Percentiles rank a stretch among this genome's conserved stretches.
These are phyloP conservation scores for Nicotiana attenuata DNA, from an alignment of 257 asterid genomes.

Conservation along the genomic window DNA sequence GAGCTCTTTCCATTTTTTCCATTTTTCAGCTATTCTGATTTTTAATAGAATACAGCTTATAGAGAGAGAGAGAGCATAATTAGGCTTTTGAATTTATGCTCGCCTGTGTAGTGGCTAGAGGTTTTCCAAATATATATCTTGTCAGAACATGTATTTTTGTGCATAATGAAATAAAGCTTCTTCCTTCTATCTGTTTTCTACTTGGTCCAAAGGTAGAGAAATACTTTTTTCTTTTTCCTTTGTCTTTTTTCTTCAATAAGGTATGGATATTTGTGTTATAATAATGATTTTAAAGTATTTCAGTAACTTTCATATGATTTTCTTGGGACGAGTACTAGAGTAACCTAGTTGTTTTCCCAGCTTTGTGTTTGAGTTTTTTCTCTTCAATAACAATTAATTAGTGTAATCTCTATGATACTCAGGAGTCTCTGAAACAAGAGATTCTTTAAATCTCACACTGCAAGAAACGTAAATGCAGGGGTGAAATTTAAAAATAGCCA, in stretches of 20 bases:
- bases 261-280: neutral
- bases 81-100: neutral
- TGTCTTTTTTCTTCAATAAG: neutral
- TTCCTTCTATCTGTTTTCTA: neutral
- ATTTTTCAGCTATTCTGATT: neutral
- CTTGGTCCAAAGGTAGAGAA: neutral
- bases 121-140: neutral
- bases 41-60: constrained; percentile 25
- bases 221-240: neutral
- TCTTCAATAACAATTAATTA: no score
- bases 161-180: neutral
- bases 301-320: no score
- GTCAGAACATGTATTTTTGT: neutral
- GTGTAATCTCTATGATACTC: no score
- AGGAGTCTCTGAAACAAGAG: neutral
- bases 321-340: no score
- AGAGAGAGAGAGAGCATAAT: neutral
- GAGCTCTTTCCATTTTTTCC: neutral
- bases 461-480: constrained; percentile 5
- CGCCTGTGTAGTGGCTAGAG: neutral
- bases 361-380: no score
- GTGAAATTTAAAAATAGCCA: no score
- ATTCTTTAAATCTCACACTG: neutral
- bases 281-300: neutral
- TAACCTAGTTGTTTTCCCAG: no score